Evolutionary conservation across 148 eudicot genomes (phyloP).

Genomic region (Persicaria maculosa): DNA sequence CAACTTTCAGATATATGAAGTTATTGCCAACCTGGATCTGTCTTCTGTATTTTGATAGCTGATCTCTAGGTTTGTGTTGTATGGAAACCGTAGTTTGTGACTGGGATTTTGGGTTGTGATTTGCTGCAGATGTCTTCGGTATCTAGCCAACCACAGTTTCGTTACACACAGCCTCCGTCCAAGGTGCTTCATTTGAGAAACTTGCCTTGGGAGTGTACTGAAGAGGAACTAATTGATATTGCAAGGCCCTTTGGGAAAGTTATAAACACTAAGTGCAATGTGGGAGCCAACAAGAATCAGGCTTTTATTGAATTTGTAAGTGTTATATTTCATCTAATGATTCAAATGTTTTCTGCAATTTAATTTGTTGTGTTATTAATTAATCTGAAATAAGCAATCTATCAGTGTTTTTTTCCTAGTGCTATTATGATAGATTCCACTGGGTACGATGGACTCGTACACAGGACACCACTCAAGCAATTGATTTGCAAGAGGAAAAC

Average conservation of each 20-base stretch:
- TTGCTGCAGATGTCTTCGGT: conserved; percentile 12
- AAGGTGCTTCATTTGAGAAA: conserved; percentile 73
- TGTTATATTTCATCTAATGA: neutral
- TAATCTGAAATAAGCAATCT: too few species aligned
- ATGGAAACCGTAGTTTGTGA: neutral
- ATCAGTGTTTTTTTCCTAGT: neutral
- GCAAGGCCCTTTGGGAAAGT: conserved; percentile 68
- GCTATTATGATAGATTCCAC: too few species aligned
- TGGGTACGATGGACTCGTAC: too few species aligned
- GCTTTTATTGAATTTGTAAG: conserved; percentile 73
- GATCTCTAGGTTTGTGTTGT: neutral
- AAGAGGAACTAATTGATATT: conserved; percentile 66
- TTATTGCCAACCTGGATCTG: neutral
- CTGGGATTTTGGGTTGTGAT: neutral
- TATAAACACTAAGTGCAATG: conserved; percentile 72
- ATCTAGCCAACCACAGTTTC: conserved; percentile 37
- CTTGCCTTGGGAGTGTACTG: conserved; percentile 78
- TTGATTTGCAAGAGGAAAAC: too few species aligned
- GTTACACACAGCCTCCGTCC: conserved; percentile 76
- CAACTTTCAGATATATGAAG: neutral
- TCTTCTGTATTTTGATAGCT: neutral
- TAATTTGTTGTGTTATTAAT: neutral
- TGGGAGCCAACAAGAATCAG: conserved; percentile 76
- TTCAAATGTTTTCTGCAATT: neutral
- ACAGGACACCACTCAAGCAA: too few species aligned